Evolutionary conservation across 2,329 filamentous ascomycete species (phyloP).

Genomic region (Didymella arachidicola): DNA sequence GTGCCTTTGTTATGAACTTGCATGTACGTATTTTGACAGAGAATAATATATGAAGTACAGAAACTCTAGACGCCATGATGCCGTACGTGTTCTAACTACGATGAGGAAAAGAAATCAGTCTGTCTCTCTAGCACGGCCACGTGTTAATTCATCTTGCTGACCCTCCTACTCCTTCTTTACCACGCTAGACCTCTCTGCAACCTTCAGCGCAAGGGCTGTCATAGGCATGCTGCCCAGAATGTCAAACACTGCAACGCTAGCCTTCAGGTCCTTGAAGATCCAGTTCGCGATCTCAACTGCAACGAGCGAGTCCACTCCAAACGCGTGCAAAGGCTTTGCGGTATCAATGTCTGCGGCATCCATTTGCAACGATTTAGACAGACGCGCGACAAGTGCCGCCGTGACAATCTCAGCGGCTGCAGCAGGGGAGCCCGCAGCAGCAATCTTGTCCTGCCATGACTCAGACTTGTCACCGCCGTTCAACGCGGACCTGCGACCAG

Average conservation of each 20-base stretch:
- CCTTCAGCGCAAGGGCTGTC: slow-evolving; percentile 36
- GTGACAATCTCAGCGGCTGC: slow-evolving; percentile 7
- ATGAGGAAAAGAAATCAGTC: too few relatives aligned
- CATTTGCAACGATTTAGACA: slow-evolving; percentile 28
- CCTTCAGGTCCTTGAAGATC: slow-evolving; percentile 28
- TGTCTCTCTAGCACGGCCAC: too few relatives aligned
- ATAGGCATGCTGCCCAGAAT: slow-evolving; percentile 32
- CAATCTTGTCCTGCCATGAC: not conserved
- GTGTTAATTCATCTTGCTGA: too few relatives aligned
- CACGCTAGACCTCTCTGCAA: slow-evolving; percentile 30
- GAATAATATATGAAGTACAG: too few relatives aligned
- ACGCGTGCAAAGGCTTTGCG: slow-evolving; percentile 16
- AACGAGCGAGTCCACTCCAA: slow-evolving; percentile 37
- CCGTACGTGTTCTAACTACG: too few relatives aligned
- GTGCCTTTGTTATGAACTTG: too few relatives aligned
- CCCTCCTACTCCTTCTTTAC: slow-evolving; percentile 30
- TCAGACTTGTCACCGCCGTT: not conserved
- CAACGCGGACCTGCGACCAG: not conserved
- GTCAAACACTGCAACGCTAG: slow-evolving; percentile 31
- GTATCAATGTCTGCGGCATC: slow-evolving; percentile 28
- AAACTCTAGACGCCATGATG: too few relatives aligned
- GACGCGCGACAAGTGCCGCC: slow-evolving; percentile 22
- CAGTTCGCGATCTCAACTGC: slow-evolving; percentile 39
- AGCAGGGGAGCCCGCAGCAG: not conserved
- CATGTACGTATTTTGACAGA: too few relatives aligned